Conservation (phyloP, 1,139 yeast genomes). For the Candida buenavistaensis region DNA sequence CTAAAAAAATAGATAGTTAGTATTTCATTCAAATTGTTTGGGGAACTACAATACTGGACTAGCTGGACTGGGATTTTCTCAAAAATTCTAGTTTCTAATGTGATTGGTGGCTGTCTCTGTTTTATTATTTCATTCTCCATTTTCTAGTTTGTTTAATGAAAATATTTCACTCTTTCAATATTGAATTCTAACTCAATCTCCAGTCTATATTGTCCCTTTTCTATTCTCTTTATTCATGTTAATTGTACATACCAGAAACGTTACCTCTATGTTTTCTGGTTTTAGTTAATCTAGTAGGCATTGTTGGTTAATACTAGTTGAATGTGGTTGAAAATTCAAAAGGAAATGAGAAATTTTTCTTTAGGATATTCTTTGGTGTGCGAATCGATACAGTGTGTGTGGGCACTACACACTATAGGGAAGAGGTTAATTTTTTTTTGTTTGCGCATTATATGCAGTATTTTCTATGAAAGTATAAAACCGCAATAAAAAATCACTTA, state of each 20-base stretch:
- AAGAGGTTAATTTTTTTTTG: neutral
- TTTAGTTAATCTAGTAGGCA: constrained; percentile 99
- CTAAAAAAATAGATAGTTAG: constrained; percentile 47
- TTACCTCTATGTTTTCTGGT: constrained; percentile 99
- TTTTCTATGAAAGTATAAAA: neutral
- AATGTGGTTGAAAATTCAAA: constrained; percentile 7
- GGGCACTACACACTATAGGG: neutral
- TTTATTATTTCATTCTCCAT: too few species aligned
- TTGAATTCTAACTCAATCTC: neutral
- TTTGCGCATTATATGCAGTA: constrained; percentile 4
- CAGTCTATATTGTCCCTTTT: too few species aligned
- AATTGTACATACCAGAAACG: constrained; percentile 86
- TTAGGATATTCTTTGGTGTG: constrained; percentile 7
- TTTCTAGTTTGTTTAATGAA: too few species aligned
- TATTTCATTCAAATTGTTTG: constrained; percentile 12
- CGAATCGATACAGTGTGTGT: constrained; percentile 1
- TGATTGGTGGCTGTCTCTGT: too few species aligned
- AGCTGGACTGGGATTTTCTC: too few species aligned
- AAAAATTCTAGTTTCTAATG: too few species aligned
- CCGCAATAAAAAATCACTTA: constrained; percentile 4
- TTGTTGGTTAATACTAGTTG: constrained; percentile 33
- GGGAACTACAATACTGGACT: too few species aligned
- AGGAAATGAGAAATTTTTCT: constrained; percentile 13
- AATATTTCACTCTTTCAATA: neutral
- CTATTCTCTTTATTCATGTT: constrained; percentile 6